Conservation (phyloP, 345 rosid genomes). For the Eucalyptus marginata region DNA sequence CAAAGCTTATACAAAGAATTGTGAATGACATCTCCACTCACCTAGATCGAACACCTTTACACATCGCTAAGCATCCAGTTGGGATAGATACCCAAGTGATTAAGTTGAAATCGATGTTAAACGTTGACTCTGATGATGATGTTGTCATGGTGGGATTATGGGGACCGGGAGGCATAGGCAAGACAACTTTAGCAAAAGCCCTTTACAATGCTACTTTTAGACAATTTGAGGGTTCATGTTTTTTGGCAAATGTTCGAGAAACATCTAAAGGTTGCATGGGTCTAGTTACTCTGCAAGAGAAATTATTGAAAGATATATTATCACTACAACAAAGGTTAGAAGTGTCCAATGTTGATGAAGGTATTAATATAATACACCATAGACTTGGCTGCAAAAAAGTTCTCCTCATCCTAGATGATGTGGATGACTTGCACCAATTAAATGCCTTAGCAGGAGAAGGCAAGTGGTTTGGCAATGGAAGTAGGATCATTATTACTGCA, state of each 20-base stretch:
- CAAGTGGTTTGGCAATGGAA: background rate
- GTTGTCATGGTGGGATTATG: background rate
- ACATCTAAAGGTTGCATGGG: background rate
- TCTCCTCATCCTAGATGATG: background rate
- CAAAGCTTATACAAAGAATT: background rate
- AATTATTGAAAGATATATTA: background rate
- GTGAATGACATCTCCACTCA: background rate
- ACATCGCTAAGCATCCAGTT: background rate
- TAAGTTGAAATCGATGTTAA: background rate
- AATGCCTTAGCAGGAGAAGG: background rate
- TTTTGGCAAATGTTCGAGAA: background rate
- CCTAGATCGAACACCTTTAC: background rate
- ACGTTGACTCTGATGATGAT: background rate
- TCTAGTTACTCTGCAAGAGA: background rate
- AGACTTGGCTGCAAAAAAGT: background rate
- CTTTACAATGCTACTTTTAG: background rate
- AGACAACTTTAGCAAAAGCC: background rate
- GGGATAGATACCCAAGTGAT: background rate
- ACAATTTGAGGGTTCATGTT: background rate
- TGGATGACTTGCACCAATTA: background rate
- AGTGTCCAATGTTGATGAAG: background rate
- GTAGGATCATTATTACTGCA: background rate
- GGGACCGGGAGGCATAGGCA: background rate
- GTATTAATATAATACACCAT: background rate
- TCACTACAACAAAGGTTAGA: background rate